phyloP scores from a whole-genome alignment of 1,284 basidiomycete genomes.

The Trichosporon ovoides region DNA sequence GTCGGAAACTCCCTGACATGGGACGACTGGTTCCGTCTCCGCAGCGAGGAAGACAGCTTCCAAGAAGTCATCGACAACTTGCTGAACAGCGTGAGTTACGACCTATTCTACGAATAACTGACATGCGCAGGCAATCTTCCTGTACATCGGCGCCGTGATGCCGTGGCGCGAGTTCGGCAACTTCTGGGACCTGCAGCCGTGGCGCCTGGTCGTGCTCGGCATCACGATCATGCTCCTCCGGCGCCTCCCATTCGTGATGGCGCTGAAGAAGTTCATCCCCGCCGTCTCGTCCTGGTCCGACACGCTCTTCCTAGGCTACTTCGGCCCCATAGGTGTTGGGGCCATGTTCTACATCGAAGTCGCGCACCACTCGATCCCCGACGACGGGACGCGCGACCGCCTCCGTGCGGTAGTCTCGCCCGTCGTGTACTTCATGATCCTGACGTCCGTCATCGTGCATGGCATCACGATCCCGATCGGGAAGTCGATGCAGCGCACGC shows the following conservation, averaged over 20 bases:
- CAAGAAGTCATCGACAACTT: slow-evolving; percentile 56
- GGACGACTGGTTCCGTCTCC: slow-evolving; percentile 51
- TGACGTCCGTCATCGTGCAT: slow-evolving; percentile 53
- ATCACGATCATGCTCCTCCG: slow-evolving; percentile 70
- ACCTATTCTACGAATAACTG: no score
- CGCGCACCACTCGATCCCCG: slow-evolving; percentile 50
- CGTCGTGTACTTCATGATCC: slow-evolving; percentile 53
- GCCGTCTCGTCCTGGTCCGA: slow-evolving; percentile 40
- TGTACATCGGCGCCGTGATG: slow-evolving; percentile 89
- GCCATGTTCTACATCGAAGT: slow-evolving; percentile 54
- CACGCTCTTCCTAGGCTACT: slow-evolving; percentile 46
- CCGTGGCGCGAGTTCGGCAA: slow-evolving; percentile 56
- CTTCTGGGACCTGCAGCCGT: slow-evolving; percentile 59
- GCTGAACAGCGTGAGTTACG: slow-evolving; percentile 45
- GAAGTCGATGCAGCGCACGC: slow-evolving; percentile 22
- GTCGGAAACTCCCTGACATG: slow-evolving; percentile 46
- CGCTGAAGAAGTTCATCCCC: slow-evolving; percentile 41
- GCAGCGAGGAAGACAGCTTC: slow-evolving; percentile 54
- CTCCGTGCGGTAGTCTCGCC: slow-evolving; percentile 50
- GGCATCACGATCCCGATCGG: slow-evolving; percentile 48
- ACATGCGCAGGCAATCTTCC: slow-evolving; percentile 54
- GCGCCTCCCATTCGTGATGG: slow-evolving; percentile 73
- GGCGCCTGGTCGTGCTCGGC: slow-evolving; percentile 75
- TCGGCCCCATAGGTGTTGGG: slow-evolving; percentile 49
- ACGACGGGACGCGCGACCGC: slow-evolving; percentile 44